Evolutionary conservation across 2,329 filamentous ascomycete species (phyloP), one percentile per base, ranked within the genome.

Genomic region (Fusarium zealandicum): DNA sequence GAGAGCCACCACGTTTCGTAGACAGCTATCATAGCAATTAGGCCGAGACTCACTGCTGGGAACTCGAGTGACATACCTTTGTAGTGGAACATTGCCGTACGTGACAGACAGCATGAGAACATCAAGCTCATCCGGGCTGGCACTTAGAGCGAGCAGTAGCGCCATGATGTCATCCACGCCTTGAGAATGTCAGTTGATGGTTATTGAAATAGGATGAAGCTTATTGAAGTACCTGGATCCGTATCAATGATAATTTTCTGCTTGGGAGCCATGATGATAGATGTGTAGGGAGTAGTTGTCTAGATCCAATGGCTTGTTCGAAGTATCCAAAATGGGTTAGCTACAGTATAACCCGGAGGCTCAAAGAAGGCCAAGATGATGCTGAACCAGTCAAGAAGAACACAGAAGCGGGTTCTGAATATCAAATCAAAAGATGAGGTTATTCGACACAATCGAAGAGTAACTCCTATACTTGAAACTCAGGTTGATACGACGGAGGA

Each of bases 231-330:
- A 90, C 93, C 77, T 64, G 93, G 93, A 72, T 98, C 95, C 3
- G 93, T 98, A 71, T 99, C 95, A 68, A 99, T 95, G 68, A 99
- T 97, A 65, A 99, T 88, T 68, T 89, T 87, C 67, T 84, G 86
- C 66, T 85, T 86, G 22, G 87, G 82, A 49, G 84, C 80, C 88
- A 90, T 63, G n/a, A 42, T 63, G 12, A 27, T 28, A 20, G 16
- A 14, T 48, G 37, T 36, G 14, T n/a, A 45, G 32, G 10, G 10
- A 49, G 16, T 18, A 18, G n/a, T 51, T 37, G 20, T n/a, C 28
- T 31, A 31, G 42, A 27, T 30, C 13, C 10, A 40, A 6, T 8
- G 12, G 7, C 28, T 31, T 7, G 28, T 3, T 30, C 5, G 36
- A 25, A 11, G 12, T 38, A 9, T n/a, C 10, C 10, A 25, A n/a